These are phyloP conservation scores for Lodderomyces parapsilosis DNA, from an alignment of 1,139 yeast genomes.

Conservation along the genomic window DNA sequence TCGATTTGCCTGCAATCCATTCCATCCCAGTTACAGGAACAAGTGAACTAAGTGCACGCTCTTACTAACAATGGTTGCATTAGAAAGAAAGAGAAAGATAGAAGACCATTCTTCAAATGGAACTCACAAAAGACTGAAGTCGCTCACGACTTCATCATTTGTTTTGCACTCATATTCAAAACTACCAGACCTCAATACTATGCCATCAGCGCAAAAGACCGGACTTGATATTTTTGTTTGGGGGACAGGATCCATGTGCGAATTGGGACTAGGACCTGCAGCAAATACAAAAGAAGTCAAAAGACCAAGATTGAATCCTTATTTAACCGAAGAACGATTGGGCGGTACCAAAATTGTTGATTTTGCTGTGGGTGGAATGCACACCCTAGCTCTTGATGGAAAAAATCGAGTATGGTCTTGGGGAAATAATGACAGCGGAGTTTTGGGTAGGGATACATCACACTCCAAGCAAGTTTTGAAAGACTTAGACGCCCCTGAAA, in stretches of 20 bases:
- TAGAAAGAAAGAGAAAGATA: slow-evolving; percentile 38
- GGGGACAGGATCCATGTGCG: slow-evolving; percentile 98
- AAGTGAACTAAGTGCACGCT: too few relatives aligned
- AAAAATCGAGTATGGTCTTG: slow-evolving; percentile 86
- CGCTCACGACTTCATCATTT: slow-evolving; percentile 40
- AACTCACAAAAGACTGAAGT: slow-evolving; percentile 26
- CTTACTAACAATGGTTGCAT: slow-evolving; percentile 38
- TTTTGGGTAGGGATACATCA: slow-evolving; percentile 84
- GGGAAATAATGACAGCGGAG: slow-evolving; percentile 96
- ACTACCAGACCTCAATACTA: slow-evolving; percentile 44
- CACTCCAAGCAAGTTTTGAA: slow-evolving; percentile 59
- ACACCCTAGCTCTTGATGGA: slow-evolving; percentile 76
- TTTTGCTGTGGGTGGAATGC: slow-evolving; percentile 95
- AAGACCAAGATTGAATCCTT: slow-evolving; percentile 89
- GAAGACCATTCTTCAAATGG: slow-evolving; percentile 16
- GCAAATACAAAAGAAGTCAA: slow-evolving; percentile 89
- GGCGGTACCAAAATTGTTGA: slow-evolving; percentile 63
- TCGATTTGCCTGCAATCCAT: neutral
- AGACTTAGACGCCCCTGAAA: slow-evolving; percentile 68
- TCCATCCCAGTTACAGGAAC: neutral
- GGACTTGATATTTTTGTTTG: slow-evolving; percentile 81
- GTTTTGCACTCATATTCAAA: slow-evolving; percentile 49
- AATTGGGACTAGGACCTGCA: slow-evolving; percentile 88
- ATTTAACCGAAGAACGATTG: slow-evolving; percentile 55
- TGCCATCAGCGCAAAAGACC: slow-evolving; percentile 39